Percentiles rank a stretch among this genome's conserved stretches.
phyloP scores from a whole-genome alignment of 768 basidiomycete genomes.

The Saitozyma podzolica region DNA sequence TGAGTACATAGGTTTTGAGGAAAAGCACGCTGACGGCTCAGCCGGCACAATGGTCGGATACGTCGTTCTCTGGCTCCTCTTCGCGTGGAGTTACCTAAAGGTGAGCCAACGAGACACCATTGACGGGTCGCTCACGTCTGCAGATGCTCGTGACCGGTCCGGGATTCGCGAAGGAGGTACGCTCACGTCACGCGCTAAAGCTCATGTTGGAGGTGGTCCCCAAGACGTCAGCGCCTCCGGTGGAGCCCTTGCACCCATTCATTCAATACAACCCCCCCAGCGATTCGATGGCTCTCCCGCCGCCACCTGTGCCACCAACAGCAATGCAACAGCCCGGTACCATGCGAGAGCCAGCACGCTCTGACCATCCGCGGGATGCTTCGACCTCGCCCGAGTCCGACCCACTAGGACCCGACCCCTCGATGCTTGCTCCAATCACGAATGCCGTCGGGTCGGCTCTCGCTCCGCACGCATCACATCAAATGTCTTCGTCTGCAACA shows the following conservation, averaged over 20 bases:
- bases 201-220: neutral
- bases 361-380: neutral
- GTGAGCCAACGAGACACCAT: no score
- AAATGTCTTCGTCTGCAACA: conserved; percentile 14
- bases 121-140: no score
- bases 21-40: conserved; percentile 43
- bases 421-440: conserved; percentile 32
- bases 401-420: conserved; percentile 24
- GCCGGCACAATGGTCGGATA: conserved; percentile 70
- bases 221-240: no score
- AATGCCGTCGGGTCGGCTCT: conserved; percentile 15
- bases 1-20: conserved; percentile 56
- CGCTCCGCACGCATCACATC: conserved; percentile 1
- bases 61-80: conserved; percentile 65
- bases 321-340: neutral
- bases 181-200: neutral
- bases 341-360: no score
- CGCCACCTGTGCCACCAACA: neutral
- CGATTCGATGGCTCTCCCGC: neutral
- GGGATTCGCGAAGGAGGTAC: conserved; percentile 33
- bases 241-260: neutral
- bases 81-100: conserved; percentile 74
- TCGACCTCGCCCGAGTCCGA: conserved; percentile 5
- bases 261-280: neutral
- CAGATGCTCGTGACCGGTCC: conserved; percentile 40